phyloP scores from a whole-genome alignment of 1,284 basidiomycete species.

The Trichosporon asahii region DNA sequence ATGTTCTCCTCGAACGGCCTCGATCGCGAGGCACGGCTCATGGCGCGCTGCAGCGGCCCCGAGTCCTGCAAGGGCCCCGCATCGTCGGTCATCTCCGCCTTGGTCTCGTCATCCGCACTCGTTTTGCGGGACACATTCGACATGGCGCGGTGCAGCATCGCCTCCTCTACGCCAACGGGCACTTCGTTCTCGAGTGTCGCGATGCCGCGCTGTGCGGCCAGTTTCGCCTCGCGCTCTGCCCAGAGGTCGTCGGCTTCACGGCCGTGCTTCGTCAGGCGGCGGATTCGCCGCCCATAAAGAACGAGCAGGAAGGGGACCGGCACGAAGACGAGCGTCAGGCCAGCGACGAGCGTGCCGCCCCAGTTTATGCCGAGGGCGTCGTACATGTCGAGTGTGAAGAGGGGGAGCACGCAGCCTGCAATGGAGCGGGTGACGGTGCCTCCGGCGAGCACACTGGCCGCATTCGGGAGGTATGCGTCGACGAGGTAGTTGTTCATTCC shows the following conservation, averaged over 20 bases:
- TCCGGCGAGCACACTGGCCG: conserved; percentile 63
- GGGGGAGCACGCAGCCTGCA: conserved; percentile 60
- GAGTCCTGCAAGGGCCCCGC: background rate
- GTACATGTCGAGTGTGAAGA: conserved; percentile 61
- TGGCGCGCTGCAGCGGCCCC: background rate
- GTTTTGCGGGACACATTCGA: background rate
- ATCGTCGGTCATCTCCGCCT: background rate
- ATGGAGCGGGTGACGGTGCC: conserved; percentile 65
- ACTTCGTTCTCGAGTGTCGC: background rate
- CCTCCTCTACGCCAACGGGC: background rate
- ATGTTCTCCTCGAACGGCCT: conserved; percentile 2
- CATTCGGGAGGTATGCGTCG: conserved; percentile 57
- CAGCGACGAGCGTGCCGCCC: conserved; percentile 60
- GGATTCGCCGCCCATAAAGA: conserved; percentile 24
- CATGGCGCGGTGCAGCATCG: conserved; percentile 5
- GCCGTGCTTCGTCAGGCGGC: conserved; percentile 28
- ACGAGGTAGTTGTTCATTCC: conserved; percentile 57
- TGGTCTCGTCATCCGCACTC: background rate
- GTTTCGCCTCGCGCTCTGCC: background rate
- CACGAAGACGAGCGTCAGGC: conserved; percentile 58
- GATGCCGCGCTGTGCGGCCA: background rate
- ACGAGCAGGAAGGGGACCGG: conserved; percentile 54
- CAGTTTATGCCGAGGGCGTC: conserved; percentile 59
- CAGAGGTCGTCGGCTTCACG: conserved; percentile 28
- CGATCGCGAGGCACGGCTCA: background rate